Evolutionary conservation across 306 rosid genomes (phyloP).

Genomic region (Pueraria montana): DNA sequence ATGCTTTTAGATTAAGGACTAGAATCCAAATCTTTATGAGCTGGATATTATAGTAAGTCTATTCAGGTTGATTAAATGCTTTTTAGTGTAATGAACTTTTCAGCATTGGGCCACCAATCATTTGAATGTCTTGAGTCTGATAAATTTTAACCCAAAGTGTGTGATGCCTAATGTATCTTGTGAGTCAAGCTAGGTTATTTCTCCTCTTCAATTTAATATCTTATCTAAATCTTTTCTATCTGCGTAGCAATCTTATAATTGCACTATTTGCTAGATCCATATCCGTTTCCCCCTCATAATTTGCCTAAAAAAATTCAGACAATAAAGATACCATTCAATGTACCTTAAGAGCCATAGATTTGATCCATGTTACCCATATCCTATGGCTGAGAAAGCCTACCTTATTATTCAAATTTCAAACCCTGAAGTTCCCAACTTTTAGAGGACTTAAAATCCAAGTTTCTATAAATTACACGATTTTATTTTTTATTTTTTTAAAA

Average conservation of each 20-base stretch:
- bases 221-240: conserved; percentile 18
- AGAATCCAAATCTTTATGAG: conserved; percentile 30
- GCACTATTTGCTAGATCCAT: conserved; percentile 29
- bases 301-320: neutral
- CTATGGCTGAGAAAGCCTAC: conserved; percentile 19
- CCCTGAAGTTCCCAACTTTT: conserved; percentile 20
- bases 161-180: conserved; percentile 23
- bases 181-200: conserved; percentile 21
- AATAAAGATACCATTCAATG: neutral
- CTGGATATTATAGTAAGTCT: conserved; percentile 35
- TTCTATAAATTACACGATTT: conserved; percentile 10
- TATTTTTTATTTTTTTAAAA: neutral
- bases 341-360: neutral
- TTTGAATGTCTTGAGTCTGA: conserved; percentile 11
- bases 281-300: neutral
- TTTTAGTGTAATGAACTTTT: conserved; percentile 32
- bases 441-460: conserved; percentile 2
- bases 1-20: conserved; percentile 33
- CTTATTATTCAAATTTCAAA: conserved; percentile 34
- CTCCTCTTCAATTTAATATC: conserved; percentile 30
- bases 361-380: conserved; percentile 25
- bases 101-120: conserved; percentile 28
- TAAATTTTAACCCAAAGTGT: conserved; percentile 23
- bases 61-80: neutral
- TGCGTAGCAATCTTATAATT: conserved; percentile 19